These are phyloP conservation scores for Sordariomycetes sp. DNA, from an alignment of 2,329 filamentous ascomycete species.

Conservation along the genomic window DNA sequence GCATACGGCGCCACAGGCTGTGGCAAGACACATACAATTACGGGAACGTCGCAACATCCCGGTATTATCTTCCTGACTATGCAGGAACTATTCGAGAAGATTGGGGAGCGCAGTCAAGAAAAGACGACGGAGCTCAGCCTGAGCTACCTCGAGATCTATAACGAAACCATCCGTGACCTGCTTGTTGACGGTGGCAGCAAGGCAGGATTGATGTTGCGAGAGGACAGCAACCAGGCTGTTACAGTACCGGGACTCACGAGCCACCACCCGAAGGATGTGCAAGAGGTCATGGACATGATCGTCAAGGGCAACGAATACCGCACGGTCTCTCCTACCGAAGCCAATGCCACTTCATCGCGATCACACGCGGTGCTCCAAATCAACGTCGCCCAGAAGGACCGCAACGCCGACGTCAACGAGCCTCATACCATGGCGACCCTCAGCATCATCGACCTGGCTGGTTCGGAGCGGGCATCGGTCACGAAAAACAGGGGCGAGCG, in stretches of 20 bases:
- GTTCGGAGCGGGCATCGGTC: slow-evolving; percentile 89
- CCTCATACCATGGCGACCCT: slow-evolving; percentile 97
- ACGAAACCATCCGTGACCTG: slow-evolving; percentile 94
- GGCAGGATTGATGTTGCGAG: slow-evolving; percentile 79
- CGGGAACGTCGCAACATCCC: slow-evolving; percentile 81
- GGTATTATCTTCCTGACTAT: slow-evolving; percentile 99
- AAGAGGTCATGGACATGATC: slow-evolving; percentile 99
- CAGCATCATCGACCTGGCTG: slow-evolving; percentile 95
- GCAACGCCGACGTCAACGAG: slow-evolving; percentile 86
- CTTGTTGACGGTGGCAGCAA: slow-evolving; percentile 76
- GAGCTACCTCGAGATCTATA: slow-evolving; percentile 97
- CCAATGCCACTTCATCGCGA: slow-evolving; percentile 93
- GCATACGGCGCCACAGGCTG: slow-evolving; percentile 97
- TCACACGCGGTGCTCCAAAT: slow-evolving; percentile 97
- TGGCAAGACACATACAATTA: slow-evolving; percentile 97
- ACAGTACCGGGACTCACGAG: slow-evolving; percentile 86
- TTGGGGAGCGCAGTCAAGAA: slow-evolving; percentile 74
- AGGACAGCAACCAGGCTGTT: slow-evolving; percentile 89
- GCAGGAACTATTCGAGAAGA: slow-evolving; percentile 97
- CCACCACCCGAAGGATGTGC: slow-evolving; percentile 81
- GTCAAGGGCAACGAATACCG: slow-evolving; percentile 88
- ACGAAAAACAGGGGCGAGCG: slow-evolving; percentile 94
- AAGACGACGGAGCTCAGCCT: slow-evolving; percentile 86
- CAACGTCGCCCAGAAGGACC: slow-evolving; percentile 88
- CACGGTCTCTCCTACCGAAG: slow-evolving; percentile 93